Evolutionary conservation across 768 basidiomycete genomes (phyloP).

Genomic region (Udeniomyces megalosporus): DNA sequence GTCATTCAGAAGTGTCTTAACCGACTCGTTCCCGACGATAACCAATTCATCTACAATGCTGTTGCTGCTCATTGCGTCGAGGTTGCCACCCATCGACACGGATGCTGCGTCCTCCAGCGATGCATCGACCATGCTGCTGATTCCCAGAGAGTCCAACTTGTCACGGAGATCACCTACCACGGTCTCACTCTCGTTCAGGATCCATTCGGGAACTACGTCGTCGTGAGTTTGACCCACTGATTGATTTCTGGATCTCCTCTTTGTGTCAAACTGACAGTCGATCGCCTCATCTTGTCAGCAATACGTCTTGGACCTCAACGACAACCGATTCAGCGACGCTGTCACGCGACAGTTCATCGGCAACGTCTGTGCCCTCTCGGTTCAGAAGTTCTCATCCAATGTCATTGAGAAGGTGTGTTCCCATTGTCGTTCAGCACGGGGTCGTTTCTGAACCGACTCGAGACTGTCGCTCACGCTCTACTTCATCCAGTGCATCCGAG

Average conservation of each 20-base stretch:
- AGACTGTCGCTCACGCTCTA: not conserved
- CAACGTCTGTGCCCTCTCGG: conserved; percentile 91
- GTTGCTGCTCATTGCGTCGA: conserved; percentile 98
- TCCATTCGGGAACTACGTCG: conserved; percentile 40
- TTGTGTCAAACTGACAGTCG: too few relatives aligned
- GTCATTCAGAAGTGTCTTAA: conserved; percentile 99
- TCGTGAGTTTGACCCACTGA: too few relatives aligned
- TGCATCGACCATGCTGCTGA: conserved; percentile 98
- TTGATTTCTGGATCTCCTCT: too few relatives aligned
- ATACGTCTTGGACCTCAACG: conserved; percentile 96
- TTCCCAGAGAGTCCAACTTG: conserved; percentile 82
- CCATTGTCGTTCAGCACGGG: not conserved
- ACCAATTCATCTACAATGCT: conserved; percentile 98
- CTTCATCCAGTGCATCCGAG: conserved; percentile 51
- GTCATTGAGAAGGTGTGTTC: conserved; percentile 80
- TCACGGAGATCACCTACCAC: conserved; percentile 97
- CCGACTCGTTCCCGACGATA: conserved; percentile 93
- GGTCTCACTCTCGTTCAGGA: conserved; percentile 95
- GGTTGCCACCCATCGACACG: conserved; percentile 74
- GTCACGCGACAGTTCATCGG: conserved; percentile 95
- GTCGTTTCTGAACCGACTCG: too few relatives aligned
- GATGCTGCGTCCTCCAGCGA: conserved; percentile 93
- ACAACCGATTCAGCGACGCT: conserved; percentile 92
- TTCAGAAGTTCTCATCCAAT: conserved; percentile 98
- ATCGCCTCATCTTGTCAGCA: conserved; percentile 38